These are phyloP conservation scores for Aspergillus oerlinghausenensis DNA, from an alignment of 2,329 filamentous ascomycete species.

Conservation along the genomic window DNA sequence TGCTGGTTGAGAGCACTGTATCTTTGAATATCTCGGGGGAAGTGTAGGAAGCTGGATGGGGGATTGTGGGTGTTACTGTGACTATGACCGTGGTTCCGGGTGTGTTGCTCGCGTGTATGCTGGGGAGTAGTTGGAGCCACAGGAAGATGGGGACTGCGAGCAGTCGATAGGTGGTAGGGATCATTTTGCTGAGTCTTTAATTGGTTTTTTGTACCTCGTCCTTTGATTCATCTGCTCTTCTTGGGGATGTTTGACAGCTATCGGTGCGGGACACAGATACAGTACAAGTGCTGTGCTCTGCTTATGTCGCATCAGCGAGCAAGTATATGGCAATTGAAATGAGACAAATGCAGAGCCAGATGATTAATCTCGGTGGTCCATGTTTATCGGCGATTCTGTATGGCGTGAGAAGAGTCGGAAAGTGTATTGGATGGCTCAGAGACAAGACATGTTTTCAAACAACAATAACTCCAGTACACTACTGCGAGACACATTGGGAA, in stretches of 20 bases:
- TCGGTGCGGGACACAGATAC: not conserved
- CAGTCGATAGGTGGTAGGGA: not conserved
- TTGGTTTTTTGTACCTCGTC: not conserved
- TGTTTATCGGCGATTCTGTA: not conserved
- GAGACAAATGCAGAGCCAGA: not conserved
- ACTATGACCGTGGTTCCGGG: slow-evolving; percentile 19
- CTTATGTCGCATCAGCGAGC: not conserved
- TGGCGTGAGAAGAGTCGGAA: not conserved
- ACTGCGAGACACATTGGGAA: not conserved
- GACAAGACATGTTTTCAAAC: not conserved
- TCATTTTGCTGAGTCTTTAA: not conserved
- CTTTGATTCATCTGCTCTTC: not conserved
- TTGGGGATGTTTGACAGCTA: not conserved
- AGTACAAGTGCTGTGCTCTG: not conserved
- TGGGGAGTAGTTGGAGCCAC: not conserved
- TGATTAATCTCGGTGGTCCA: not conserved
- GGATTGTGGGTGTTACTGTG: slow-evolving; percentile 22
- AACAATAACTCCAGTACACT: not conserved
- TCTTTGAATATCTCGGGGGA: slow-evolving; percentile 38
- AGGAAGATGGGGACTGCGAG: not conserved
- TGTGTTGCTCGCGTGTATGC: slow-evolving; percentile 8
- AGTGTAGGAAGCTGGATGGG: slow-evolving; percentile 39
- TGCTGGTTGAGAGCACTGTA: slow-evolving; percentile 62
- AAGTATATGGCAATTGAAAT: not conserved
- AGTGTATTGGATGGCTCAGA: not conserved